These are phyloP conservation scores for Hippophae rhamnoides DNA, from an alignment of 306 rosid species.

Conservation along the genomic window DNA sequence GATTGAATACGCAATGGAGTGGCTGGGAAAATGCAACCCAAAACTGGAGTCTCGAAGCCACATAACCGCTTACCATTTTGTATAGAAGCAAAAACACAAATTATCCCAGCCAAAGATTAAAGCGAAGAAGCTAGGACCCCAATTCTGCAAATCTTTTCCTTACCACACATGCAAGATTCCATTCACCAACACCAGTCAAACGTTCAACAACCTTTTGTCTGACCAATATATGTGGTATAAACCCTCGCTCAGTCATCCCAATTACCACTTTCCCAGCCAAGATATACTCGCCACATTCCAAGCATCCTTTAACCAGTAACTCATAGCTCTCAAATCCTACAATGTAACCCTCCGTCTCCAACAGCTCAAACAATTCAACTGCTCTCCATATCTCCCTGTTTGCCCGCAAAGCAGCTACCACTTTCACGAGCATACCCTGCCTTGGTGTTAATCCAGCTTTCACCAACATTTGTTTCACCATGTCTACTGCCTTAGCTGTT, in stretches of 20 bases:
- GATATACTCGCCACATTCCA: slow-evolving; percentile 59
- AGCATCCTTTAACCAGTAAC: slow-evolving; percentile 57
- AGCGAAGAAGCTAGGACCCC: slow-evolving; percentile 24
- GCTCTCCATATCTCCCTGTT: slow-evolving; percentile 60
- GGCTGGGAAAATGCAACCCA: neutral
- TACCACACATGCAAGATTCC: slow-evolving; percentile 64
- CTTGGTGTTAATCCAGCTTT: slow-evolving; percentile 36
- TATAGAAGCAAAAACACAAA: neutral
- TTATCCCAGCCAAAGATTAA: neutral
- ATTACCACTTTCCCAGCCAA: slow-evolving; percentile 66
- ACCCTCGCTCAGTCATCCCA: slow-evolving; percentile 45
- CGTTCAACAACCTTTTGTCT: slow-evolving; percentile 78
- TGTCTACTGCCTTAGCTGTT: slow-evolving; percentile 41
- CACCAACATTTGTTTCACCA: slow-evolving; percentile 41
- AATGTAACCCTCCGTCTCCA: slow-evolving; percentile 41
- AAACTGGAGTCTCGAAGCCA: neutral
- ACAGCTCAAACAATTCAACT: slow-evolving; percentile 46
- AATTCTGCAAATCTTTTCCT: slow-evolving; percentile 58
- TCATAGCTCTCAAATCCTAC: slow-evolving; percentile 75
- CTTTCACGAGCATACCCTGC: slow-evolving; percentile 37
- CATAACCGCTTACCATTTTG: neutral
- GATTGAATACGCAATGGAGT: neutral
- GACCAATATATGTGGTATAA: slow-evolving; percentile 51
- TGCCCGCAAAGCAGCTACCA: slow-evolving; percentile 42
- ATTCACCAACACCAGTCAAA: slow-evolving; percentile 52